A percentile compares a stretch with the other conserved stretches of the same genome.
phyloP scores from a whole-genome alignment of 805 yeast genomes.

The Ogataea pini region DNA sequence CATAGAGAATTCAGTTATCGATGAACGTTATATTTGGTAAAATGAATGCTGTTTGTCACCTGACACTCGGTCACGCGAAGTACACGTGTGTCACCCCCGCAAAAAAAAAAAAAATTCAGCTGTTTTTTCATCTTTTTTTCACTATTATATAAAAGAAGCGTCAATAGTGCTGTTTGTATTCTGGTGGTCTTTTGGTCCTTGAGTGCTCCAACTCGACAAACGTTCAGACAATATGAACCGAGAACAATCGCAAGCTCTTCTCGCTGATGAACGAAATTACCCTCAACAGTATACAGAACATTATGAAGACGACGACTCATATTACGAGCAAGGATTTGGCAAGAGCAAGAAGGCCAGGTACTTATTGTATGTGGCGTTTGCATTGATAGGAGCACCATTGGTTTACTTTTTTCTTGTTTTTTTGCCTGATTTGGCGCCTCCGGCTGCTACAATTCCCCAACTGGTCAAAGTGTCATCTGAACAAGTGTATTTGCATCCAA shows the following conservation, averaged over 20 bases:
- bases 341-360: conserved; percentile 13
- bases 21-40: too few species aligned
- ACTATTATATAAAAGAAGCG: too few species aligned
- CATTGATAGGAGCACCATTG: conserved; percentile 24
- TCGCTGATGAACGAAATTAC: not conserved
- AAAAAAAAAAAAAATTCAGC: not conserved
- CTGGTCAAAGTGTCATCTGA: conserved; percentile 26
- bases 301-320: conserved; percentile 9
- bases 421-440: conserved; percentile 37
- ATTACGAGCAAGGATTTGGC: conserved; percentile 22
- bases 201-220: too few species aligned
- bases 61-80: not conserved
- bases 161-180: too few species aligned
- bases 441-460: conserved; percentile 29
- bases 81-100: not conserved
- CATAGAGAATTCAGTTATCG: too few species aligned
- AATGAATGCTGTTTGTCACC: too few species aligned
- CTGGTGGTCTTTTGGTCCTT: not conserved
- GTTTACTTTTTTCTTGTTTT: conserved; percentile 30
- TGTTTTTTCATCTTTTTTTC: not conserved
- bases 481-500: conserved; percentile 33
- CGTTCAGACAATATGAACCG: not conserved
- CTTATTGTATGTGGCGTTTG: conserved; percentile 11
- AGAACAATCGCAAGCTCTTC: not conserved
- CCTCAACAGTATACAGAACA: not conserved